Evolutionary conservation across 352 stramenopile species (phyloP).

Genomic region (Globisporangium irregulare): DNA sequence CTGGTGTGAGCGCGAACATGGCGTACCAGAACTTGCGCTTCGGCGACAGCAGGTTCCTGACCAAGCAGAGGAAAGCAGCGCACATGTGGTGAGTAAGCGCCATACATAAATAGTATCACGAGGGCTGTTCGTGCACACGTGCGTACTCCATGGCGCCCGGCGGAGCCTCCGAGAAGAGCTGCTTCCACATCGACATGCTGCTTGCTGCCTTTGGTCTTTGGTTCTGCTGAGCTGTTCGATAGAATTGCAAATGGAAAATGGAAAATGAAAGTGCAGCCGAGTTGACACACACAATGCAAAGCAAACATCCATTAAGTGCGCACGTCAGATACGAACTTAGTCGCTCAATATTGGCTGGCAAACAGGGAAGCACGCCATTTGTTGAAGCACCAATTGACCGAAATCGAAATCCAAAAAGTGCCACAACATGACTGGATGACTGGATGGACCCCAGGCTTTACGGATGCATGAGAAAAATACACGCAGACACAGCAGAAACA

Average conservation of each 20-base stretch:
- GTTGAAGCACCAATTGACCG: background rate
- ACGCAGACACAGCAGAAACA: background rate
- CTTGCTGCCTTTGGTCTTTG: background rate
- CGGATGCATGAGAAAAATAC: background rate
- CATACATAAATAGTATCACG: background rate
- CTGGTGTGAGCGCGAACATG: constrained; percentile 64
- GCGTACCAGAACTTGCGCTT: constrained; percentile 64
- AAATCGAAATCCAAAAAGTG: background rate
- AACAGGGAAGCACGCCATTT: background rate
- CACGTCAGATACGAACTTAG: background rate
- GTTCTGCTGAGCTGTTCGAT: background rate
- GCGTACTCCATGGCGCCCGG: constrained; percentile 68
- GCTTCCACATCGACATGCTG: constrained; percentile 48
- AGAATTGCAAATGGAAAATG: background rate
- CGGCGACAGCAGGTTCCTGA: constrained; percentile 60
- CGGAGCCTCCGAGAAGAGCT: constrained; percentile 71
- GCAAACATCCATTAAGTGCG: background rate
- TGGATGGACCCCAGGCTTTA: no score
- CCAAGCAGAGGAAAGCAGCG: background rate
- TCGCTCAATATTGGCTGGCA: background rate
- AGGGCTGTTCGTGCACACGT: background rate
- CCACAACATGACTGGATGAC: no score
- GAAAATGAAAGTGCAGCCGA: background rate
- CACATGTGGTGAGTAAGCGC: background rate
- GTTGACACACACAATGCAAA: background rate